Evolutionary conservation across 2,329 filamentous ascomycete genomes (phyloP).

Genomic region (Tolypocladium tropicale): DNA sequence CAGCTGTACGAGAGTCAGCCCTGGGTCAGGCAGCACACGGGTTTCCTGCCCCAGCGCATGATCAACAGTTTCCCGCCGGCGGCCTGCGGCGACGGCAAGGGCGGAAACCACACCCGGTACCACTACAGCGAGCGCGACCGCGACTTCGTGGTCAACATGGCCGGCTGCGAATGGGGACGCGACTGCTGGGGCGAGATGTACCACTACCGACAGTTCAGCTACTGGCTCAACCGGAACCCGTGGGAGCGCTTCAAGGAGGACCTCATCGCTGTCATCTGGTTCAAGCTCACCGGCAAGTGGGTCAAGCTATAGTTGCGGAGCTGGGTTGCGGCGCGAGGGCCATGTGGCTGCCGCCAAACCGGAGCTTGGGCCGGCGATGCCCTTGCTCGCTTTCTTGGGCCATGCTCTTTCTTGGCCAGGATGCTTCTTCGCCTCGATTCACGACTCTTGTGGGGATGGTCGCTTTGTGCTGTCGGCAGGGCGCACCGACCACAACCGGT

Average conservation of each 20-base stretch:
- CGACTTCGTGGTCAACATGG: constrained; percentile 97
- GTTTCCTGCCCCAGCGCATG: constrained; percentile 80
- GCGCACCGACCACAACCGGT: background rate
- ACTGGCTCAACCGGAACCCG: constrained; percentile 70
- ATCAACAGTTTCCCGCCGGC: constrained; percentile 92
- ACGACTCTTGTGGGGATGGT: background rate
- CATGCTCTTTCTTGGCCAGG: too few relatives aligned
- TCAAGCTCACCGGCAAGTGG: constrained; percentile 51
- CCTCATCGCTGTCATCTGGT: constrained; percentile 49
- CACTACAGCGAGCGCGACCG: constrained; percentile 81
- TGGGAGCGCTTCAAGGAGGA: constrained; percentile 73
- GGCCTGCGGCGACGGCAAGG: constrained; percentile 64
- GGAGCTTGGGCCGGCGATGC: too few relatives aligned
- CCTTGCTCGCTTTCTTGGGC: too few relatives aligned
- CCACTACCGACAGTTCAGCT: constrained; percentile 83
- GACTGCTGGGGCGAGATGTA: constrained; percentile 99
- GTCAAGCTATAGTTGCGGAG: constrained; percentile 38
- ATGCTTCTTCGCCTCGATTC: too few relatives aligned
- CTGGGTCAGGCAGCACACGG: constrained; percentile 82
- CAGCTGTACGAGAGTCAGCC: constrained; percentile 85
- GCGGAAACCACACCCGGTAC: constrained; percentile 59
- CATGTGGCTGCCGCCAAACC: background rate
- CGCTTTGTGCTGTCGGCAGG: background rate
- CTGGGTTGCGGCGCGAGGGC: constrained; percentile 7
- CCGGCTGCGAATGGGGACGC: constrained; percentile 90